Conservation (phyloP, 2,329 filamentous ascomycete species). For the Ophiostoma ulmi region DNA sequence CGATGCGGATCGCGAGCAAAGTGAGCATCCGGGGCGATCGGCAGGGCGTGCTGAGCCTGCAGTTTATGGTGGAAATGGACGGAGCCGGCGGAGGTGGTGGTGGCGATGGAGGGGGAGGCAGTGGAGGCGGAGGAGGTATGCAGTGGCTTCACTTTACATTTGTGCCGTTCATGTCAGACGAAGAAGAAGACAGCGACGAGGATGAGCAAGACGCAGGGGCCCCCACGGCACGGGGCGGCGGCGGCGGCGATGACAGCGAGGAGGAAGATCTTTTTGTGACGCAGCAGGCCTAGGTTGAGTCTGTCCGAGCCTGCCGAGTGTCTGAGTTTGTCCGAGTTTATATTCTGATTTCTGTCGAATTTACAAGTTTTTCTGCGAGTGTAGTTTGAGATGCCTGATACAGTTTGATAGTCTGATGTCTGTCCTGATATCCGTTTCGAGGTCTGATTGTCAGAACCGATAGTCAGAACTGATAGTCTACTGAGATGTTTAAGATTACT, state of each 20-base stretch:
- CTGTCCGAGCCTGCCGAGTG: background rate
- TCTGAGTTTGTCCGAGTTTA: background rate
- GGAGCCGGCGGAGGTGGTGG: background rate
- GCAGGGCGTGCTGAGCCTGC: slow-evolving; percentile 85
- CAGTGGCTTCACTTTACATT: slow-evolving; percentile 81
- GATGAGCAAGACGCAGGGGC: slow-evolving; percentile 25
- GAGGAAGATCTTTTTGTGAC: slow-evolving; percentile 13
- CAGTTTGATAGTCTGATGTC: background rate
- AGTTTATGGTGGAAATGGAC: slow-evolving; percentile 92
- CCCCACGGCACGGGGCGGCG: background rate
- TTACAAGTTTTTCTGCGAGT: background rate
- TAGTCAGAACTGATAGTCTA: background rate
- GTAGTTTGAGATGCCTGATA: background rate
- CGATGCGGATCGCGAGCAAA: slow-evolving; percentile 91
- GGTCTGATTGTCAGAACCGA: background rate
- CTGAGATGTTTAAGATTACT: background rate
- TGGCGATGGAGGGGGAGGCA: background rate
- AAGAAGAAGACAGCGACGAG: slow-evolving; percentile 40
- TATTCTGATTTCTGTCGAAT: background rate
- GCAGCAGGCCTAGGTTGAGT: background rate
- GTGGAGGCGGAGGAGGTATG: slow-evolving; percentile 42
- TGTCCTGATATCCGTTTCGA: background rate
- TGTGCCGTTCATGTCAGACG: slow-evolving; percentile 65
- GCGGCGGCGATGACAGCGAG: slow-evolving; percentile 19
- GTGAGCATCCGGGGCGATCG: slow-evolving; percentile 84